phyloP scores from a whole-genome alignment of 1,284 basidiomycete genomes.

The Microbotryomycetes sp. region DNA sequence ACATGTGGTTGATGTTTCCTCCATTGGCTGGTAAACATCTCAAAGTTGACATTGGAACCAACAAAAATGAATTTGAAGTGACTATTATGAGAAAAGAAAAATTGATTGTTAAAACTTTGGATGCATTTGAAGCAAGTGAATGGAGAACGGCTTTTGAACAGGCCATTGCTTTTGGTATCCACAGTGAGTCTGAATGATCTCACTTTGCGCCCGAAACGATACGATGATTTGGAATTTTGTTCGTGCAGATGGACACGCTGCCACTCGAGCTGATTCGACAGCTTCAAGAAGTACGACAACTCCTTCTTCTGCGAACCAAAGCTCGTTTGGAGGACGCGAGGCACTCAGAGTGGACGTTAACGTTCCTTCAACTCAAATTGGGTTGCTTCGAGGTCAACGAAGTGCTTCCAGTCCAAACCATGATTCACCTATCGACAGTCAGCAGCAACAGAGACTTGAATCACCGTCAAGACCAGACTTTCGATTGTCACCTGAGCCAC shows the following conservation, averaged over 20 bases:
- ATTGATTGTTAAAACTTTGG: constrained; percentile 57
- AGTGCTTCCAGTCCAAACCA: too few species aligned
- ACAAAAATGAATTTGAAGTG: constrained; percentile 67
- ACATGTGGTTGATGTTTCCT: constrained; percentile 92
- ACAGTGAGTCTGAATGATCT: constrained; percentile 51
- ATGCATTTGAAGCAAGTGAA: constrained; percentile 54
- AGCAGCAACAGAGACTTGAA: too few species aligned
- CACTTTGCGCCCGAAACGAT: neutral
- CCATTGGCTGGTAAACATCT: constrained; percentile 93
- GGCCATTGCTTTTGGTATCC: constrained; percentile 72
- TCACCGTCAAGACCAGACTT: neutral
- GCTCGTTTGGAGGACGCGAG: neutral
- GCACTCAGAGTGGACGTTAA: neutral
- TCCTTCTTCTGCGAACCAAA: too few species aligned
- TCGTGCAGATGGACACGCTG: constrained; percentile 1
- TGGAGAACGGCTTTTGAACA: constrained; percentile 71
- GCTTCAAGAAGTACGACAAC: neutral
- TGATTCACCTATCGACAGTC: too few species aligned
- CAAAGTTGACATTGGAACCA: constrained; percentile 29
- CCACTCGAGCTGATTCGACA: constrained; percentile 2
- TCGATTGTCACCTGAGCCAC: neutral
- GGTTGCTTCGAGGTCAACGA: too few species aligned
- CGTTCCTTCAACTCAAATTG: too few species aligned
- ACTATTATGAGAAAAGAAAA: constrained; percentile 85
- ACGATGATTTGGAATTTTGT: neutral